Base-by-base conservation (phyloP, 1,139 yeast genomes). In the Geotrichum bryndzae region DNA sequence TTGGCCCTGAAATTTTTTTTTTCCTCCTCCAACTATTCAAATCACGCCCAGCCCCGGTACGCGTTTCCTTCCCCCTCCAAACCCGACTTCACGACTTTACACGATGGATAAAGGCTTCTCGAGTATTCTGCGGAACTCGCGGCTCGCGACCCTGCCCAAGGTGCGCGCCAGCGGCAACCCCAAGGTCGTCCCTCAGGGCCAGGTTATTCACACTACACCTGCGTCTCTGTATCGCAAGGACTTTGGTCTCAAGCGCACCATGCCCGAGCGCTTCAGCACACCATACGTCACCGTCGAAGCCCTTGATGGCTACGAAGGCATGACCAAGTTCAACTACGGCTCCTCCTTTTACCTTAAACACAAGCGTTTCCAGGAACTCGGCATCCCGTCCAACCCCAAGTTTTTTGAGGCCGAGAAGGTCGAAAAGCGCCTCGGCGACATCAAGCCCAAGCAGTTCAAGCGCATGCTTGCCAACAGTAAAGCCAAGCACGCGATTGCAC, bases 161-260 rank as follows among this genome's bases (percentile, higher is more conserved):
- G 62, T 69, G 27, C 61, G 63, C 46, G 62, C 54, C 25, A 58
- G 52, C 25, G 50, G 54, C 51, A 63, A 56, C 54, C 61, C 68
- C 18, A 71, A 66, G 57, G 62, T 65, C 27, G 72, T 68, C 59
- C 88, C 88, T 35, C 77, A 82, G 0, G 84, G 82, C 66, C 90
- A 86, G 72, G 78, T 83, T 27, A 77, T 86, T 27, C 84, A 81
- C 66, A 80, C 88, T 1, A 81, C 85, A 52, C 79, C 84, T 13
- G 78, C 86, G 1, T 79, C 87, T 1, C 73, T 80, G 57, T 73
- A 79, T 60, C 79, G 86, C 67, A 81, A 82, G 64, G 86, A 86
- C 73, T 86, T 84, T 82, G 90, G 90, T 66, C 72, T 86, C 62
- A 86, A 86, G 69, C 75, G 82, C 65, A 77, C 84, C 58, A 73